Conservation (phyloP, 768 basidiomycete genomes). For the Agrocybe praecox region DNA sequence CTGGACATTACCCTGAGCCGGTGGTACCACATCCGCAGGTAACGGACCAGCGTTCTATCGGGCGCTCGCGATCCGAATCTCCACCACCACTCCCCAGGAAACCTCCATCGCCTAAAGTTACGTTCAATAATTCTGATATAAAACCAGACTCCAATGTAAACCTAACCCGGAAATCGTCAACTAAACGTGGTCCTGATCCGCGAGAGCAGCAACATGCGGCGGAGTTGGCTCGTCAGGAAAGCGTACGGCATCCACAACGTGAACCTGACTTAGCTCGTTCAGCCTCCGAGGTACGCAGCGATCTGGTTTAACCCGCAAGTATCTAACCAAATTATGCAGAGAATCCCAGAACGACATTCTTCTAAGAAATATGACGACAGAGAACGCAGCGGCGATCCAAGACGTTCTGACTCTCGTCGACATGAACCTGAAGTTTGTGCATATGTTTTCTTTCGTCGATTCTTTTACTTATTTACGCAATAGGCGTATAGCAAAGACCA, state of each 20-base stretch:
- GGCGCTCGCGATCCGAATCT: constrained; percentile 22
- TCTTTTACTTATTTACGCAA: neutral
- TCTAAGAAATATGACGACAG: constrained; percentile 15
- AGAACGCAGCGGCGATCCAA: constrained; percentile 20
- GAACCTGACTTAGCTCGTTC: constrained; percentile 15
- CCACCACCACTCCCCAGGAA: constrained; percentile 26
- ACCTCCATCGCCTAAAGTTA: constrained; percentile 27
- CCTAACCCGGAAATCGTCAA: constrained; percentile 19
- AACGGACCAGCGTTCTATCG: constrained; percentile 8
- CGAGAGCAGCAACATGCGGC: constrained; percentile 11
- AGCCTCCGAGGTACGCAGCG: constrained; percentile 18
- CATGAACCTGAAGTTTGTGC: constrained; percentile 17
- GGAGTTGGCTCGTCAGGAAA: constrained; percentile 21
- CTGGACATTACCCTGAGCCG: constrained; percentile 6
- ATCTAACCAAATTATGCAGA: too few species aligned
- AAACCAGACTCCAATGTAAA: constrained; percentile 19
- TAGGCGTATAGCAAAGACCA: constrained; percentile 2
- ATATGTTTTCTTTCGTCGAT: neutral
- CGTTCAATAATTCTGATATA: constrained; percentile 23
- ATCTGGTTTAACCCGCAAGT: too few species aligned
- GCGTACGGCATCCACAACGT: constrained; percentile 16
- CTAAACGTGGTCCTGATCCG: constrained; percentile 15
- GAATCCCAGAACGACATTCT: constrained; percentile 15
- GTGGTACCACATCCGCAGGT: constrained; percentile 12
- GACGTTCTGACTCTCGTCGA: constrained; percentile 20